Conservation (phyloP, 2,329 filamentous ascomycete species). For the Xylariaceae sp. region DNA sequence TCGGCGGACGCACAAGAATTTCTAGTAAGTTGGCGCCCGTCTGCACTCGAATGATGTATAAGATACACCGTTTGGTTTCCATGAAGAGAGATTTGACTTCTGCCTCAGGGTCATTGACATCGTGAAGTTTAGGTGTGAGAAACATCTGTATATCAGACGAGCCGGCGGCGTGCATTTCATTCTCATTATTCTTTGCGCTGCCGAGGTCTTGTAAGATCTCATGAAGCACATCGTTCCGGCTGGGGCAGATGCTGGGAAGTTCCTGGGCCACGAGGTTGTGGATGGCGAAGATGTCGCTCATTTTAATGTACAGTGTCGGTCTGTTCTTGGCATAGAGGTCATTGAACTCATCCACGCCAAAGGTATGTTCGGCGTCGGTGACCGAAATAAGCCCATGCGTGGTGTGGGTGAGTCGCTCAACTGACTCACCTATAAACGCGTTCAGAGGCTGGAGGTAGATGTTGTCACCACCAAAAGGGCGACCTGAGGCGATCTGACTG, state of each 20-base stretch:
- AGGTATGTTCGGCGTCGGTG: constrained; percentile 85
- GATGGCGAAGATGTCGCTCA: constrained; percentile 95
- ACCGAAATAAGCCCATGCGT: constrained; percentile 81
- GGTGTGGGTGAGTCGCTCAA: constrained; percentile 77
- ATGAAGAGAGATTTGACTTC: constrained; percentile 93
- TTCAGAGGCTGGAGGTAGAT: constrained; percentile 96
- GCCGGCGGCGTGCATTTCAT: constrained; percentile 84
- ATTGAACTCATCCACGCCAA: constrained; percentile 99
- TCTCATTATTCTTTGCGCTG: constrained; percentile 95
- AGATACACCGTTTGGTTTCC: constrained; percentile 95
- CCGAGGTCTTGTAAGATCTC: constrained; percentile 94
- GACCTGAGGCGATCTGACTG: constrained; percentile 84
- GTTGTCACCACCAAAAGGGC: constrained; percentile 91
- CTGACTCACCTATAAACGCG: constrained; percentile 84
- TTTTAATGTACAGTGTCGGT: constrained; percentile 98
- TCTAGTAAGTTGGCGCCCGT: constrained; percentile 91
- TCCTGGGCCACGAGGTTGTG: constrained; percentile 86
- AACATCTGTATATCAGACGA: constrained; percentile 91
- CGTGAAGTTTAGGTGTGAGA: constrained; percentile 85
- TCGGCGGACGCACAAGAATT: constrained; percentile 90
- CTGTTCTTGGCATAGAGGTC: constrained; percentile 96
- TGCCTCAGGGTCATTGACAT: constrained; percentile 90
- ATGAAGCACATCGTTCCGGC: constrained; percentile 83
- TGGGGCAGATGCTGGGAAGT: constrained; percentile 76
- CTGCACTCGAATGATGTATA: constrained; percentile 98